Evolutionary conservation across 257 asterid genomes (phyloP).

Genomic region (Pogostemon cablin): DNA sequence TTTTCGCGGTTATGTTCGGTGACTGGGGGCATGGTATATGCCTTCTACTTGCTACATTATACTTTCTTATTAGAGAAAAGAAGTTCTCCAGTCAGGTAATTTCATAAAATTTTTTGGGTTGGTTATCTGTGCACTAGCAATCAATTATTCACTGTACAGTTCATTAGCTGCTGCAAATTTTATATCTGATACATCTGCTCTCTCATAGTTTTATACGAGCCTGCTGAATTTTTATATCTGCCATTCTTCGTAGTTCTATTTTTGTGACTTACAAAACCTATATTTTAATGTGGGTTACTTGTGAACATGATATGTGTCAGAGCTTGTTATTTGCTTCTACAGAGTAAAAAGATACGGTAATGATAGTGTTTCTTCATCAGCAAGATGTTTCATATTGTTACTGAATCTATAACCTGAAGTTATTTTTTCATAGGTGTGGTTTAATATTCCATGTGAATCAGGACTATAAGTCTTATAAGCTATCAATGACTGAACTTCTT

Average conservation of each 20-base stretch:
- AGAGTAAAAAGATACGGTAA: neutral
- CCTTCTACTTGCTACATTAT: constrained; percentile 77
- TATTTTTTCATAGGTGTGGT: neutral
- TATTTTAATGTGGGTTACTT: constrained; percentile 12
- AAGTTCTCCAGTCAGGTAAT: constrained; percentile 85
- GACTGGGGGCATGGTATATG: constrained; percentile 99
- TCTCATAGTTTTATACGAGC: constrained; percentile 25
- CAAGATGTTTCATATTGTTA: neutral
- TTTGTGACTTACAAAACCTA: neutral
- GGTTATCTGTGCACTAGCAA: constrained; percentile 14
- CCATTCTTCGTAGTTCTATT: constrained; percentile 1
- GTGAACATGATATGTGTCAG: neutral
- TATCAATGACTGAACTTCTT: neutral
- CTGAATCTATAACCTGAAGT: constrained; percentile 9
- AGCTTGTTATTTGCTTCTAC: constrained; percentile 4
- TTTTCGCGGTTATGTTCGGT: constrained; percentile 99
- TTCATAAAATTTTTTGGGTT: constrained; percentile 12
- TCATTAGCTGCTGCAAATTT: constrained; percentile 21
- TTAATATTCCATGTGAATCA: neutral
- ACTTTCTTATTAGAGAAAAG: constrained; percentile 67
- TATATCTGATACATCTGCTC: neutral
- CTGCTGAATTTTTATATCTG: constrained; percentile 18
- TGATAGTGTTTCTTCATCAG: neutral
- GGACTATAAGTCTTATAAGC: too few species aligned
- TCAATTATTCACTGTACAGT: neutral